Percentiles rank a stretch among this genome's conserved stretches.
These are phyloP conservation scores for Trichomonas gallinae DNA, from an alignment of 208 protist species.

Conservation along the genomic window DNA sequence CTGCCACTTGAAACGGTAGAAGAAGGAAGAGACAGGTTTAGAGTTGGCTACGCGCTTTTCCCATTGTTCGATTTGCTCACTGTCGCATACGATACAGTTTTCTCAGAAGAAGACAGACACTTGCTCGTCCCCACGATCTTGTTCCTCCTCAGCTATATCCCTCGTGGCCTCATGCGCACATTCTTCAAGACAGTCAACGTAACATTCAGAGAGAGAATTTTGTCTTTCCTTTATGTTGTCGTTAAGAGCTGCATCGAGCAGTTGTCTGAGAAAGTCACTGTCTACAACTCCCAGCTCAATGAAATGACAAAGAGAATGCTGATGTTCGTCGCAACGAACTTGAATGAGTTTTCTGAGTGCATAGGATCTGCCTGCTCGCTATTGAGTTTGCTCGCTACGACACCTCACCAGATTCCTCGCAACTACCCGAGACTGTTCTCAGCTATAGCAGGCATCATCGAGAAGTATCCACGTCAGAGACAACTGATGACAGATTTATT, in stretches of 20 bases:
- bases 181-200: neutral
- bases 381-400: neutral
- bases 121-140: neutral
- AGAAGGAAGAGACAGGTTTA: neutral
- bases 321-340: neutral
- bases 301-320: neutral
- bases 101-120: neutral
- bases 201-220: neutral
- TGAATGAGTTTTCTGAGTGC: neutral
- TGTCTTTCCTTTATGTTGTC: neutral
- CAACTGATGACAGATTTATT: neutral
- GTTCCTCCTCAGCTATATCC: neutral
- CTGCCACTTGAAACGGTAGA: neutral
- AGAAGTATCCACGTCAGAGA: neutral
- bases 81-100: neutral
- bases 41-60: neutral
- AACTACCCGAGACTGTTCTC: neutral
- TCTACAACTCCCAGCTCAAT: neutral
- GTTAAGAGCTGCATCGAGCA: neutral
- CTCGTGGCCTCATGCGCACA: neutral
- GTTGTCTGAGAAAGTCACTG: neutral
- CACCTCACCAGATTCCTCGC: neutral
- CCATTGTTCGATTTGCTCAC: neutral
- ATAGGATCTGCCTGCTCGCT: neutral
- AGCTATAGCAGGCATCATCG: neutral